These are phyloP conservation scores for Eragrostis nindensis DNA, from an alignment of 176 grass and related monocot genomes.

Conservation along the genomic window DNA sequence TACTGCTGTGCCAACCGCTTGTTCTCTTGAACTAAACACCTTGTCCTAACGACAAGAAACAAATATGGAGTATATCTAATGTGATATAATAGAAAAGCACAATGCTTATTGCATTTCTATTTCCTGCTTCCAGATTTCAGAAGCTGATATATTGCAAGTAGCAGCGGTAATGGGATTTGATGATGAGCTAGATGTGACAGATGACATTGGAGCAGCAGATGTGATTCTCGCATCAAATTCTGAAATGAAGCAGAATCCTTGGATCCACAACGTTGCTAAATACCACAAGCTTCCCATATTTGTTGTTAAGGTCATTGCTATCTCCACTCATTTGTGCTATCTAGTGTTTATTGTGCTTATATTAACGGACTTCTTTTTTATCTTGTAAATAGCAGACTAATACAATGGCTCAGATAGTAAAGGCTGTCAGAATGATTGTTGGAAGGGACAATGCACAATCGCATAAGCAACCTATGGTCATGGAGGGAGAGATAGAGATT, in stretches of 20 bases:
- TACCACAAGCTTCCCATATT: conserved; percentile 84
- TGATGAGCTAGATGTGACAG: conserved; percentile 80
- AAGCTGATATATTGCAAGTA: conserved; percentile 89
- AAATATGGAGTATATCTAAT: conserved; percentile 25
- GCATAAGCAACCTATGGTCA: conserved; percentile 40
- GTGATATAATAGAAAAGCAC: conserved; percentile 1
- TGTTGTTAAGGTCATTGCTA: conserved; percentile 78
- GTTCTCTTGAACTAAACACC: too few relatives aligned
- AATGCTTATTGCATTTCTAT: conserved; percentile 33
- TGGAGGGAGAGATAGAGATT: conserved; percentile 79
- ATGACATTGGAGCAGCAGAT: conserved; percentile 80
- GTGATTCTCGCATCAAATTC: conserved; percentile 87
- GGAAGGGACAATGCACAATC: conserved; percentile 51
- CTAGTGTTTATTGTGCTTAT: conserved; percentile 21
- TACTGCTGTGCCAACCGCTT: too few relatives aligned
- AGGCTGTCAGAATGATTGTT: conserved; percentile 96
- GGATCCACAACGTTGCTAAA: conserved; percentile 83
- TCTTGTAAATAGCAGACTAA: conserved; percentile 56
- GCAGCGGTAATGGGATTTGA: conserved; percentile 91
- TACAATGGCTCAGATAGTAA: conserved; percentile 96
- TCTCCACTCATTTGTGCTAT: conserved; percentile 31
- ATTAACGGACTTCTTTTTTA: conserved; percentile 38
- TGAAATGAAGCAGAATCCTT: conserved; percentile 90
- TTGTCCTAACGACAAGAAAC: too few relatives aligned
- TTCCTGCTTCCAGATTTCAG: conserved; percentile 67